phyloP scores from a whole-genome alignment of 139 green algal species.

The Marvania coccoides region DNA sequence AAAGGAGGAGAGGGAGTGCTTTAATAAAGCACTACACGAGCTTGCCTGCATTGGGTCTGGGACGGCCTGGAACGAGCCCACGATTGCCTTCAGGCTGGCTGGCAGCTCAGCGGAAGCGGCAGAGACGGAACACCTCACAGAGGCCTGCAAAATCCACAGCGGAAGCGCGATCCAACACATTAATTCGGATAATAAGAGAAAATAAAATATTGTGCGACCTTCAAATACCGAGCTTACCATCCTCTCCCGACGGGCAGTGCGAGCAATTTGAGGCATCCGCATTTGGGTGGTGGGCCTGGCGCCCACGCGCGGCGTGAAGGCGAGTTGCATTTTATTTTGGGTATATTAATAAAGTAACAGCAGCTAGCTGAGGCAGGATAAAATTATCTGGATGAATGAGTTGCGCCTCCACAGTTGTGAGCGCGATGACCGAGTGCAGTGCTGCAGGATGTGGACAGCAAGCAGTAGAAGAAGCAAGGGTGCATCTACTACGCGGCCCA shows the following conservation, averaged over 20 bases:
- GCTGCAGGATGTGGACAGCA: too few relatives aligned
- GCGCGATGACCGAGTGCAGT: too few relatives aligned
- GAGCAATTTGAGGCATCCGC: background rate
- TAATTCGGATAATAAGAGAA: too few relatives aligned
- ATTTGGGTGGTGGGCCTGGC: background rate
- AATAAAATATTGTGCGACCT: too few relatives aligned
- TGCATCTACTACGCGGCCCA: too few relatives aligned
- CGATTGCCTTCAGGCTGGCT: constrained; percentile 6
- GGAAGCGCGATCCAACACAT: background rate
- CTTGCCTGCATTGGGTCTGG: constrained; percentile 25
- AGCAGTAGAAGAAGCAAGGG: too few relatives aligned
- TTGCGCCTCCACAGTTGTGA: too few relatives aligned
- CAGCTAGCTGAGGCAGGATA: background rate
- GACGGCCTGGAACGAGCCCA: constrained; percentile 26
- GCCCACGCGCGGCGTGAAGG: background rate
- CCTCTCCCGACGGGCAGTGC: background rate
- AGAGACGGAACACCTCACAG: background rate
- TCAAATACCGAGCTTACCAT: background rate
- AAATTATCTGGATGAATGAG: too few relatives aligned
- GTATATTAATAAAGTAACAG: background rate
- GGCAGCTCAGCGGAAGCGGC: constrained; percentile 5
- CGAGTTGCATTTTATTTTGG: background rate
- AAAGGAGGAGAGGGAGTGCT: background rate
- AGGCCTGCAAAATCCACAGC: background rate
- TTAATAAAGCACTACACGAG: background rate